Conservation (phyloP, 306 rosid species). For the Castanospermum australe region DNA sequence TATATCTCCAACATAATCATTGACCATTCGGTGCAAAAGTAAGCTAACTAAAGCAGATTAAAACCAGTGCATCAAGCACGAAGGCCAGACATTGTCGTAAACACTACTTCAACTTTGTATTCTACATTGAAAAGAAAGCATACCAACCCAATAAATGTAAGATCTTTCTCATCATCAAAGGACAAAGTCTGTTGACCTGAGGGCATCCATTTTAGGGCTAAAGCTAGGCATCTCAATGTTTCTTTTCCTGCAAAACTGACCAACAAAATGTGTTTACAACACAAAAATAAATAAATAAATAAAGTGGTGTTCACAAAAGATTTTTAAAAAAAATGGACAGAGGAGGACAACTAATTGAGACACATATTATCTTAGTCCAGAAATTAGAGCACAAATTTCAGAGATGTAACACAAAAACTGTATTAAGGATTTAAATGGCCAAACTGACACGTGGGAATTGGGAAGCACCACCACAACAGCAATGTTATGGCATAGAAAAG, state of each 20-base stretch:
- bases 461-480: neutral
- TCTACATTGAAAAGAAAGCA: constrained; percentile 64
- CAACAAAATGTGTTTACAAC: constrained; percentile 32
- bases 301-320: neutral
- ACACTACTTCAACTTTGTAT: constrained; percentile 22
- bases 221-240: constrained; percentile 92
- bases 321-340: constrained; percentile 13
- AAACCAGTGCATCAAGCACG: neutral
- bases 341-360: neutral
- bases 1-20: too few relatives aligned
- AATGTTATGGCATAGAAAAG: neutral
- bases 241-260: constrained; percentile 96
- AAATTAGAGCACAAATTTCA: neutral
- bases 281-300: too few relatives aligned
- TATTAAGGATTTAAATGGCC: neutral
- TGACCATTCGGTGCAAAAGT: neutral
- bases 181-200: constrained; percentile 56
- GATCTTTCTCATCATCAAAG: constrained; percentile 80
- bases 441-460: neutral
- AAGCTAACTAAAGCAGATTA: constrained; percentile 7
- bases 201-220: constrained; percentile 92
- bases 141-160: constrained; percentile 99
- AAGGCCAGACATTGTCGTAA: constrained; percentile 20
- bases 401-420: neutral
- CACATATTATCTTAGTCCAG: constrained; percentile 7